Conservation (phyloP, 208 protist genomes). For the Dictyostelium gargantuum region DNA sequence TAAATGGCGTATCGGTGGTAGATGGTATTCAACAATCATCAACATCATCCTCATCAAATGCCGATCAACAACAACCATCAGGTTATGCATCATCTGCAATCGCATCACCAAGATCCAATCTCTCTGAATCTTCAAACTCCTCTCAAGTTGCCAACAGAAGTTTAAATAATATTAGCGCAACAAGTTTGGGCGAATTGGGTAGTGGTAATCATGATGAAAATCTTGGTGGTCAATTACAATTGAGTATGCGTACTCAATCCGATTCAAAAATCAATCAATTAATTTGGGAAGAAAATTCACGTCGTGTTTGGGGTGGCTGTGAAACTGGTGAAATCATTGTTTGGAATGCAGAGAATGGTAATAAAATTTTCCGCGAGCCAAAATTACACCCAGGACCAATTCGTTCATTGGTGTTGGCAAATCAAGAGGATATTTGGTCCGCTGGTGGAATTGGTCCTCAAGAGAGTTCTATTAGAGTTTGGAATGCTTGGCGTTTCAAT, state of each 20-base stretch:
- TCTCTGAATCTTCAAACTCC: background rate
- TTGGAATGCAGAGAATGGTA: conserved; percentile 66
- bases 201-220: background rate
- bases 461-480: conserved; percentile 14
- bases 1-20: background rate
- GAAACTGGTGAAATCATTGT: background rate
- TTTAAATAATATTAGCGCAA: background rate
- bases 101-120: background rate
- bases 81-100: background rate
- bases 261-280: background rate
- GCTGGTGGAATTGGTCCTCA: background rate
- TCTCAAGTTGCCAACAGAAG: background rate
- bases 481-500: conserved; percentile 55
- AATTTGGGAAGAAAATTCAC: background rate
- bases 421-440: conserved; percentile 50
- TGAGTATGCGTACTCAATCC: background rate
- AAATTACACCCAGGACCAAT: conserved; percentile 27
- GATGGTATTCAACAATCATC: background rate
- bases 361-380: background rate
- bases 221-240: conserved; percentile 46
- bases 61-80: background rate
- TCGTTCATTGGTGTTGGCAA: background rate
- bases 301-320: conserved; percentile 46
- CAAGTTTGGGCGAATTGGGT: background rate
- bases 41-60: background rate